Evolutionary conservation across 768 basidiomycete genomes (phyloP).

Genomic region (Tylopilus plumbeoviolaceoides): DNA sequence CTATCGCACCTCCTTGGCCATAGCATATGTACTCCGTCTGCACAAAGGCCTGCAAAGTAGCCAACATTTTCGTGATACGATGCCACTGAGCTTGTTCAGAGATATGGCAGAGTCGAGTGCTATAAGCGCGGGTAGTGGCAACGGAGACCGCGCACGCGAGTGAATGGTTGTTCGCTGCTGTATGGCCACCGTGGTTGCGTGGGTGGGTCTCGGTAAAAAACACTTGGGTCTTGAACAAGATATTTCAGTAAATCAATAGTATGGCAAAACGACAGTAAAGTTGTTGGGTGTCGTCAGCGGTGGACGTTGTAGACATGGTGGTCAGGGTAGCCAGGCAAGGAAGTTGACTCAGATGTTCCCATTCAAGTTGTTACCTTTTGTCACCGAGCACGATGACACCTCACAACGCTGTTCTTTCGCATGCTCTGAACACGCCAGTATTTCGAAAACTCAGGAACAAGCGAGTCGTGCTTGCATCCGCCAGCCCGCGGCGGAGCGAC

Average conservation of each 20-base stretch:
- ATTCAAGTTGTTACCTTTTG: not conserved
- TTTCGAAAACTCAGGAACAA: constrained; percentile 70
- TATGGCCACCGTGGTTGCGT: too few relatives aligned
- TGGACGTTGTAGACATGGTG: too few relatives aligned
- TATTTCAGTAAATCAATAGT: too few relatives aligned
- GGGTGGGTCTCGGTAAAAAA: too few relatives aligned
- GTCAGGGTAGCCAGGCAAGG: too few relatives aligned
- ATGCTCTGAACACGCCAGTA: constrained; percentile 59
- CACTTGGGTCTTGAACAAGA: too few relatives aligned
- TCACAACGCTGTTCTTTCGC: constrained; percentile 53
- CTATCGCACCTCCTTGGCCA: too few relatives aligned
- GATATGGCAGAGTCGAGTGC: not conserved
- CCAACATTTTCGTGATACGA: not conserved
- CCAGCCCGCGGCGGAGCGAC: constrained; percentile 79
- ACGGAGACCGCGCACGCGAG: not conserved
- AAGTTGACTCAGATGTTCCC: too few relatives aligned
- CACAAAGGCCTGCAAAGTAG: not conserved
- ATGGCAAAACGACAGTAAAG: too few relatives aligned
- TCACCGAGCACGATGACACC: constrained; percentile 1
- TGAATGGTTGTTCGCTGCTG: not conserved
- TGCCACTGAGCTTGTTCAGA: not conserved
- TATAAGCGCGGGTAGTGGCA: not conserved
- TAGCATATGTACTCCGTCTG: not conserved
- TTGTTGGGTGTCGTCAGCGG: too few relatives aligned
- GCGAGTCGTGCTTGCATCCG: constrained; percentile 81